These are phyloP conservation scores for Dendrobium nobile DNA, from an alignment of 106 monocot genomes.

Conservation along the genomic window DNA sequence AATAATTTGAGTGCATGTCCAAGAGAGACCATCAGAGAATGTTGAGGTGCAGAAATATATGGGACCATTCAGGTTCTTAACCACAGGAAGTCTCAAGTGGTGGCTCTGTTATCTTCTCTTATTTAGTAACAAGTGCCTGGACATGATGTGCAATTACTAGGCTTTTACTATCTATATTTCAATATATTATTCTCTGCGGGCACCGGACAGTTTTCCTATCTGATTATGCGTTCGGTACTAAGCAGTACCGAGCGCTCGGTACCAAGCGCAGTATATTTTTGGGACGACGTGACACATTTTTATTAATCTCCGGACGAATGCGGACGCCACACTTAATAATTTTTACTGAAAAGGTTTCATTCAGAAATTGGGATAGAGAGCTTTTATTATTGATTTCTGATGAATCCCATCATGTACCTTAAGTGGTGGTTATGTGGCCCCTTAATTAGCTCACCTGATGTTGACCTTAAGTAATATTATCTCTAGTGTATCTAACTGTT, in stretches of 20 bases:
- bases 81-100: neutral
- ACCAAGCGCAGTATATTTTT: too few species aligned
- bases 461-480: too few species aligned
- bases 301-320: too few species aligned
- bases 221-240: too few species aligned
- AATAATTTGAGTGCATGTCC: neutral
- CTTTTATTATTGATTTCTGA: neutral
- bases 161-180: neutral
- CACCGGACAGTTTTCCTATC: too few species aligned
- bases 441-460: too few species aligned
- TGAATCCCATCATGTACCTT: slow-evolving; percentile 21
- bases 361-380: neutral
- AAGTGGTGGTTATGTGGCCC: slow-evolving; percentile 14
- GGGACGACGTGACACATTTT: too few species aligned
- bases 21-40: neutral
- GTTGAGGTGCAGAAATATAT: neutral
- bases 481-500: neutral
- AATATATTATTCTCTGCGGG: too few species aligned
- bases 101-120: neutral
- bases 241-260: too few species aligned
- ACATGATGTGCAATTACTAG: neutral
- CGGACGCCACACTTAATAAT: too few species aligned
- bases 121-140: neutral
- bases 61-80: neutral
- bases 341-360: neutral